Evolutionary conservation across 2,329 filamentous ascomycete species (phyloP).

Genomic region (Xylaria sp.): DNA sequence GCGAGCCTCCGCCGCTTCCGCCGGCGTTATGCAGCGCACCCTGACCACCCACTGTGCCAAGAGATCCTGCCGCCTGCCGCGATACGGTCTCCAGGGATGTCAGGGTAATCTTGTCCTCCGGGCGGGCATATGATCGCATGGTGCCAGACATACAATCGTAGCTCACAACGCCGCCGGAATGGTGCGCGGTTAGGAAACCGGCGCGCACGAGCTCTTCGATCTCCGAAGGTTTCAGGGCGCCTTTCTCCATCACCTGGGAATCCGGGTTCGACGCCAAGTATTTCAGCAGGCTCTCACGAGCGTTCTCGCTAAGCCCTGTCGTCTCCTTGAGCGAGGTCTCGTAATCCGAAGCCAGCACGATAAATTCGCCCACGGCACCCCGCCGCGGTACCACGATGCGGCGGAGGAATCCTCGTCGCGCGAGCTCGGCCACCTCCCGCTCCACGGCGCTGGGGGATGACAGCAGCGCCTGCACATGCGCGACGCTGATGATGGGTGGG

Average conservation of each 20-base stretch:
- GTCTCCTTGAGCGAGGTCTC: constrained; percentile 58
- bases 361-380: constrained; percentile 70
- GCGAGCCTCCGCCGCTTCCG: constrained; percentile 59
- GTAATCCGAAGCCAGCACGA: constrained; percentile 69
- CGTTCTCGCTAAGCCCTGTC: constrained; percentile 52
- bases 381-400: constrained; percentile 72
- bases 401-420: constrained; percentile 66
- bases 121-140: constrained; percentile 58
- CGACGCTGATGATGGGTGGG: constrained; percentile 72
- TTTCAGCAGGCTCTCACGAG: constrained; percentile 62
- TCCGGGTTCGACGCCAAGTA: constrained; percentile 64
- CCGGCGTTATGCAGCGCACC: constrained; percentile 72
- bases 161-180: constrained; percentile 51
- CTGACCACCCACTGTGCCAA: constrained; percentile 76
- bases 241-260: constrained; percentile 54
- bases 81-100: constrained; percentile 72
- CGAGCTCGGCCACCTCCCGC: constrained; percentile 72
- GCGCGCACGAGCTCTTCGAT: constrained; percentile 67
- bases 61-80: constrained; percentile 73
- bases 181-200: constrained; percentile 72
- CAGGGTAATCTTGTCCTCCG: constrained; percentile 65
- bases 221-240: constrained; percentile 40
- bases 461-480: constrained; percentile 74
- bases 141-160: constrained; percentile 49
- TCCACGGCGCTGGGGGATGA: constrained; percentile 72